phyloP scores from a whole-genome alignment of 768 basidiomycete genomes.

The Paxillus involutus region DNA sequence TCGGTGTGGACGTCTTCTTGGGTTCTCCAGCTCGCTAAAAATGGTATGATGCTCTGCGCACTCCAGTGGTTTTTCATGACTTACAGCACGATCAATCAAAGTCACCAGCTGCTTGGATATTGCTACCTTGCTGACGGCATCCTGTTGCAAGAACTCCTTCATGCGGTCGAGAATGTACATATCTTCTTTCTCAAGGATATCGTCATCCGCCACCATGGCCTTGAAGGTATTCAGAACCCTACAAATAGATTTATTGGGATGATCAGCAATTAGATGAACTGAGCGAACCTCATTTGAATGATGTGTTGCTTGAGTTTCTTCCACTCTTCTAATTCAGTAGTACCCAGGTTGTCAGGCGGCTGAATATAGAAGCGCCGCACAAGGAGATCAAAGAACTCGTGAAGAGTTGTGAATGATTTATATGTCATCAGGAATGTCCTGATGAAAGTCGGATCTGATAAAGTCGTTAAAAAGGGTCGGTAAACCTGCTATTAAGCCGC shows the following conservation, averaged over 20 bases:
- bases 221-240: slow-evolving; percentile 89
- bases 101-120: slow-evolving; percentile 75
- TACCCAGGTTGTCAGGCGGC: slow-evolving; percentile 65
- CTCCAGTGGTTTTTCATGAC: slow-evolving; percentile 29
- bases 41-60: slow-evolving; percentile 11
- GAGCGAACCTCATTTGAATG: slow-evolving; percentile 78
- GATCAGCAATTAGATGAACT: background rate
- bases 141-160: slow-evolving; percentile 71
- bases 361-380: slow-evolving; percentile 77
- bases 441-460: slow-evolving; percentile 71
- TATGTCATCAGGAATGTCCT: slow-evolving; percentile 95
- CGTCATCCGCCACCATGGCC: slow-evolving; percentile 82
- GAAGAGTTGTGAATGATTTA: slow-evolving; percentile 86
- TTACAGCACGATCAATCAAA: slow-evolving; percentile 77
- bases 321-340: slow-evolving; percentile 75
- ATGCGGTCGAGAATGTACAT: slow-evolving; percentile 78
- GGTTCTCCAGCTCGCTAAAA: slow-evolving; percentile 53
- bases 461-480: slow-evolving; percentile 1
- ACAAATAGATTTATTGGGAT: slow-evolving; percentile 1
- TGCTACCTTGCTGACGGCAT: slow-evolving; percentile 60
- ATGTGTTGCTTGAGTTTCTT: slow-evolving; percentile 80
- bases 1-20: slow-evolving; percentile 56
- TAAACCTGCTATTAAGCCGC: slow-evolving; percentile 21
- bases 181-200: slow-evolving; percentile 86
- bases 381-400: slow-evolving; percentile 81